A percentile compares a stretch with the other conserved stretches of the same genome.
Conservation (phyloP, 176 grass and related monocot species). For the Chloris gayana region DNA sequence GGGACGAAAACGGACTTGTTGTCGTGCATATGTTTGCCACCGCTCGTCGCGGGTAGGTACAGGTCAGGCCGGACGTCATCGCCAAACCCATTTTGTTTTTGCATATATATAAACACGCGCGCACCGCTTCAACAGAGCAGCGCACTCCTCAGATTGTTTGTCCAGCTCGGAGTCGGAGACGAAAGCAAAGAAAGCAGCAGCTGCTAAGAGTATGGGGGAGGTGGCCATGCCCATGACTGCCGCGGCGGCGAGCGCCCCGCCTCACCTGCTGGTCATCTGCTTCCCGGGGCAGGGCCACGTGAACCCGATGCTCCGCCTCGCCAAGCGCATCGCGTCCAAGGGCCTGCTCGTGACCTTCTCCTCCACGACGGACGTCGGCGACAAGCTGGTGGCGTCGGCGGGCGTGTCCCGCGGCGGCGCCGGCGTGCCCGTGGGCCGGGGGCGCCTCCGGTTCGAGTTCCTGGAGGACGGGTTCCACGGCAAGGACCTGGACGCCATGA, state of each 20-base stretch:
- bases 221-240: background rate
- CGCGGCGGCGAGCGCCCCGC: background rate
- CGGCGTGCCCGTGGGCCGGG: slow-evolving; percentile 47
- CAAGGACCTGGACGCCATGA: slow-evolving; percentile 28
- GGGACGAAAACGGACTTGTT: too few species aligned
- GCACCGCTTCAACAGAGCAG: too few species aligned
- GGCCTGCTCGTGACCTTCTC: slow-evolving; percentile 68
- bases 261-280: slow-evolving; percentile 61
- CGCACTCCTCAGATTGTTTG: too few species aligned
- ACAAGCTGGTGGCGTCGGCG: slow-evolving; percentile 38
- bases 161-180: too few species aligned
- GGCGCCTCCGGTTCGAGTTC: slow-evolving; percentile 76
- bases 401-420: slow-evolving; percentile 1
- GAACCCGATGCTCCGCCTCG: slow-evolving; percentile 75
- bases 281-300: slow-evolving; percentile 74
- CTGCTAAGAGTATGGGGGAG: slow-evolving; percentile 1
- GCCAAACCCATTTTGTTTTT: background rate
- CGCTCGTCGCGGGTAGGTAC: background rate
- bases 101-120: too few species aligned
- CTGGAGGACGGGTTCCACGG: slow-evolving; percentile 27
- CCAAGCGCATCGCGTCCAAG: slow-evolving; percentile 71
- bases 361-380: slow-evolving; percentile 46
- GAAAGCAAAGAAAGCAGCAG: too few species aligned
- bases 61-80: background rate
- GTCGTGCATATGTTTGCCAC: background rate